These are phyloP conservation scores for Euphorbia corollata DNA, from an alignment of 441 rosid genomes.

Conservation along the genomic window DNA sequence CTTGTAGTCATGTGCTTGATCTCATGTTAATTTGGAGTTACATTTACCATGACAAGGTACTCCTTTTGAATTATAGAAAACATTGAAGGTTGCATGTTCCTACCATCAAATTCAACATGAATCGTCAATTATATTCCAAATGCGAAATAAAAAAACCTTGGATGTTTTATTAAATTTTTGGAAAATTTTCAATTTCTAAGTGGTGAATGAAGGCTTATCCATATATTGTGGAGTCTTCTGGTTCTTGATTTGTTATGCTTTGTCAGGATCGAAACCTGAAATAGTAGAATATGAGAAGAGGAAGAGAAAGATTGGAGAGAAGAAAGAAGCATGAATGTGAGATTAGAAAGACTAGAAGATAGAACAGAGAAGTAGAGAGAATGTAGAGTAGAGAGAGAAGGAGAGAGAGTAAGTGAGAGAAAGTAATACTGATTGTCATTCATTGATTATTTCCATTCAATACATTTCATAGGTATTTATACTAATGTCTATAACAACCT, in stretches of 20 bases:
- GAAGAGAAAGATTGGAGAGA: too few species aligned
- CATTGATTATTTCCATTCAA: too few species aligned
- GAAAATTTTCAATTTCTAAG: neutral
- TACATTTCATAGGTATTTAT: too few species aligned
- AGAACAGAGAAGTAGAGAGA: too few species aligned
- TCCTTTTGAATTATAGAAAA: neutral
- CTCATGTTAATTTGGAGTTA: neutral
- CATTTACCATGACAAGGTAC: neutral
- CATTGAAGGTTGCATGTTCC: neutral
- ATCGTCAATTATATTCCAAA: neutral
- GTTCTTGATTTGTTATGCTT: neutral
- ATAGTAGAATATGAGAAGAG: too few species aligned
- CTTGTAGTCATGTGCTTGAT: neutral
- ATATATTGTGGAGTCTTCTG: neutral
- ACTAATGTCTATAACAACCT: too few species aligned
- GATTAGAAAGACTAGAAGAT: too few species aligned
- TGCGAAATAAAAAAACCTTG: neutral
- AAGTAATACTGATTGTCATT: too few species aligned
- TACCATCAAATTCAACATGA: neutral
- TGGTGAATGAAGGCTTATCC: neutral
- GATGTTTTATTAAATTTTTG: neutral
- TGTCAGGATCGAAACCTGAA: too few species aligned
- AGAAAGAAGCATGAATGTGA: too few species aligned
- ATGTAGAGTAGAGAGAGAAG: too few species aligned
- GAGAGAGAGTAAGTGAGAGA: too few species aligned